Percentiles rank a stretch among this genome's conserved stretches.
Evolutionary conservation across 345 rosid species (phyloP).

Genomic region (Diplotaxis tenuifolia): DNA sequence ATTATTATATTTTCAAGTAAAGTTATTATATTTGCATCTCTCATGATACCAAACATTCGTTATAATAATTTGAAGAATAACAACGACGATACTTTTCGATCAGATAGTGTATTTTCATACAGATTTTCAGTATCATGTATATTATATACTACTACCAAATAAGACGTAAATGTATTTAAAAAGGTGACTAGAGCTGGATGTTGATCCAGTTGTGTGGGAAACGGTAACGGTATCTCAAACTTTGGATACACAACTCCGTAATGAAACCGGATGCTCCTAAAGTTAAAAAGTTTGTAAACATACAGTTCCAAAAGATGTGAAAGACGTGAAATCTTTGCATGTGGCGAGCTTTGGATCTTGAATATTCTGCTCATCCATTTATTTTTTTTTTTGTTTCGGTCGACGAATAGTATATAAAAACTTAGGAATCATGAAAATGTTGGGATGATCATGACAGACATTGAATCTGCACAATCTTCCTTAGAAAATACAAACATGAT

Average conservation of each 20-base stretch:
- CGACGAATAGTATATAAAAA: not conserved
- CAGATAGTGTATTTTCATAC: not conserved
- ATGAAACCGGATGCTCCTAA: constrained; percentile 6
- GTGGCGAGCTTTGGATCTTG: constrained; percentile 33
- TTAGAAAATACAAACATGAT: constrained; percentile 28
- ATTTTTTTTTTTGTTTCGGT: not conserved
- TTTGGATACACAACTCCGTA: constrained; percentile 36
- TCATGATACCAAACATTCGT: not conserved
- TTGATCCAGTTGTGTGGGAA: constrained; percentile 20
- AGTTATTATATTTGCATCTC: not conserved
- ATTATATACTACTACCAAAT: not conserved
- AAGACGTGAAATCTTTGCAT: constrained; percentile 16
- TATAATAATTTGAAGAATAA: not conserved
- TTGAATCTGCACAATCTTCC: constrained; percentile 34
- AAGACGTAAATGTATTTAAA: not conserved
- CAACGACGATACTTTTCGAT: not conserved
- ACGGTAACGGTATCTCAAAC: constrained; percentile 16
- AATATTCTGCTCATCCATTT: not conserved
- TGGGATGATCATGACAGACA: constrained; percentile 36
- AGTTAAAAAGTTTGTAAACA: not conserved
- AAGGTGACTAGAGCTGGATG: not conserved
- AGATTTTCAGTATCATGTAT: not conserved
- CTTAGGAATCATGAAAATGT: constrained; percentile 27
- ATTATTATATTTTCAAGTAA: not conserved
- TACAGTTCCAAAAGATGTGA: not conserved